phyloP scores from a whole-genome alignment of 257 asterid genomes.

The Solanum virginianum region DNA sequence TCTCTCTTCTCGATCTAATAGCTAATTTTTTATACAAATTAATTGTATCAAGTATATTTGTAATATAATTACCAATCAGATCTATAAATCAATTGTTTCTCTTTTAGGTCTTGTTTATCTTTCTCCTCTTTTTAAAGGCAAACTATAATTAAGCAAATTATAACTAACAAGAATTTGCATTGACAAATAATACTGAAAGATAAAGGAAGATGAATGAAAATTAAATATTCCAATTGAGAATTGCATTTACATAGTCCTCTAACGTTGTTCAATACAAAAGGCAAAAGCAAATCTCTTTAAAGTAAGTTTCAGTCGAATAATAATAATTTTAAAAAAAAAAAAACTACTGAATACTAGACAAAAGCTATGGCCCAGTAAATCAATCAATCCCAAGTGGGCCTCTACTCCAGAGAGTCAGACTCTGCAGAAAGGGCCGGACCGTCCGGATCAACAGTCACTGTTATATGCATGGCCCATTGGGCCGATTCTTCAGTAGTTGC shows the following conservation, averaged over 20 bases:
- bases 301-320: background rate
- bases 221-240: background rate
- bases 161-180: too few species aligned
- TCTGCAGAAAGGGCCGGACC: conserved; percentile 21
- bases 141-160: too few species aligned
- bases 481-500: background rate
- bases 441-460: conserved; percentile 10
- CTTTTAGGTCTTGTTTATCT: accelerated
- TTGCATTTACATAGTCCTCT: background rate
- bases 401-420: background rate
- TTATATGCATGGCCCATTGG: conserved; percentile 3
- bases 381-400: conserved; percentile 19
- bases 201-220: background rate
- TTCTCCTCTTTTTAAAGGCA: too few species aligned
- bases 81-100: too few species aligned
- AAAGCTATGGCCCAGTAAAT: conserved; percentile 6
- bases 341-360: background rate
- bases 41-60: too few species aligned
- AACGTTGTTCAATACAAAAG: background rate
- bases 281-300: background rate
- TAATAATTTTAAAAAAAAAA: background rate
- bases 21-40: too few species aligned
- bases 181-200: too few species aligned
- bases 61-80: too few species aligned
- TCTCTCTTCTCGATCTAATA: too few species aligned